Evolutionary conservation across 164 flowering plant species (phyloP), one percentile per base, ranked within the genome.

Genomic region (Houttuynia cordata): DNA sequence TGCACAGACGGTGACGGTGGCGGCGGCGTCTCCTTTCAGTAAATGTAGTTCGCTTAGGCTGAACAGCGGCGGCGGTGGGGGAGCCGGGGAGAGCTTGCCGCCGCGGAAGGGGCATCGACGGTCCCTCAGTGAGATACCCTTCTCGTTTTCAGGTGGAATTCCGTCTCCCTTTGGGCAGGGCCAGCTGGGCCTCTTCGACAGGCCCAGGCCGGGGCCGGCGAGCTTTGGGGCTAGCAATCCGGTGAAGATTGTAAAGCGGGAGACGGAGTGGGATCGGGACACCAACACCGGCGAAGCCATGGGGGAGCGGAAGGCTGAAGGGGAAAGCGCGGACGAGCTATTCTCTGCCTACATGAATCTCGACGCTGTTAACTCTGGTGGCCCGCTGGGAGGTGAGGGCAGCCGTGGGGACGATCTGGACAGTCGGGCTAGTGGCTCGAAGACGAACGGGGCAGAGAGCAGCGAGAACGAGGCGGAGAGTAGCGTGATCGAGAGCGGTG

Each of bases 381-480:
- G 77, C 24, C 34, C 57, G 10, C 75, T 74, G 24, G 81, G 78
- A 60, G 91, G 82, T 55, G 86, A 80, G 78, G 73, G 56, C 62
- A 69, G 71, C 40, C 66, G 45, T 10, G 83, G 62, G 7, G 87
- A 80, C 53, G 91, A 86, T 73, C 72, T 84, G 77, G 93, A 86
- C 56, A 87, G 95, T 62, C 71, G 85, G 68, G 88, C 86, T 0
- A 91, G 97, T 60, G 90, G 87, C n/a, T 70, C 94, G 18, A 88
- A 86, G 81, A 86, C 85, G n/a, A 87, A 80, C 61, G 91, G 91
- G 20, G 77, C 78, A 20, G 92, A 88, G 41, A 86, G 87, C 71
- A 90, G 99, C 63, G 97, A 88, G 51, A 86, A 86, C 65, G 99
- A 93, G 75, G 88, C 85, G 0, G 91, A 88, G 64, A 88, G 93